A percentile compares a stretch with the other conserved stretches of the same genome.
Evolutionary conservation across 352 stramenopile genomes (phyloP).

Genomic region (Phytophthora syringae): DNA sequence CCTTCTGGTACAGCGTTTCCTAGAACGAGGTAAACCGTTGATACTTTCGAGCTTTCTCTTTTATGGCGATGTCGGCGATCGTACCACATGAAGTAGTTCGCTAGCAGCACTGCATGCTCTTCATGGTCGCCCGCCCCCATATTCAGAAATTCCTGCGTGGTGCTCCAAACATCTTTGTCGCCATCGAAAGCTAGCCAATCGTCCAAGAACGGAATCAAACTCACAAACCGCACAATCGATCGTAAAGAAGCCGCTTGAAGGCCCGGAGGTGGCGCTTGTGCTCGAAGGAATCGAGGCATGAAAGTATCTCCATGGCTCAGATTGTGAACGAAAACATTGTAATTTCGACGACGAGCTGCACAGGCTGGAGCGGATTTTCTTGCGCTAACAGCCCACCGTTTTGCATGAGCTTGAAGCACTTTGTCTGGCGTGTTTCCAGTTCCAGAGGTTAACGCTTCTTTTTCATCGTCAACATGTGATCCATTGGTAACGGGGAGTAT

Average conservation of each 20-base stretch:
- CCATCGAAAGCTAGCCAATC: constrained; percentile 89
- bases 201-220: constrained; percentile 91
- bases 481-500: constrained; percentile 49
- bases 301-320: constrained; percentile 73
- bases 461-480: constrained; percentile 24
- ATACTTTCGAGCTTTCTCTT: constrained; percentile 10
- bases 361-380: constrained; percentile 24
- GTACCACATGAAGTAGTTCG: constrained; percentile 92
- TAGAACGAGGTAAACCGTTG: constrained; percentile 86
- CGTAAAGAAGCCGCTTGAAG: constrained; percentile 35
- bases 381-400: constrained; percentile 28
- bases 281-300: constrained; percentile 71
- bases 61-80: constrained; percentile 48
- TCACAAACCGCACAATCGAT: constrained; percentile 88
- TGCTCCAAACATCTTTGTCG: constrained; percentile 88
- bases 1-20: constrained; percentile 86
- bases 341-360: constrained; percentile 43
- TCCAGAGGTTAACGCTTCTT: constrained; percentile 19
- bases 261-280: constrained; percentile 70
- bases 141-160: constrained; percentile 91
- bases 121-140: constrained; percentile 89
- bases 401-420: constrained; percentile 26
- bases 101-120: constrained; percentile 93
- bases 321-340: constrained; percentile 80
- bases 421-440: constrained; percentile 29